Evolutionary conservation across 2,329 filamentous ascomycete species (phyloP), one percentile per base, ranked within the genome.

Genomic region (Phialocephala sp.): DNA sequence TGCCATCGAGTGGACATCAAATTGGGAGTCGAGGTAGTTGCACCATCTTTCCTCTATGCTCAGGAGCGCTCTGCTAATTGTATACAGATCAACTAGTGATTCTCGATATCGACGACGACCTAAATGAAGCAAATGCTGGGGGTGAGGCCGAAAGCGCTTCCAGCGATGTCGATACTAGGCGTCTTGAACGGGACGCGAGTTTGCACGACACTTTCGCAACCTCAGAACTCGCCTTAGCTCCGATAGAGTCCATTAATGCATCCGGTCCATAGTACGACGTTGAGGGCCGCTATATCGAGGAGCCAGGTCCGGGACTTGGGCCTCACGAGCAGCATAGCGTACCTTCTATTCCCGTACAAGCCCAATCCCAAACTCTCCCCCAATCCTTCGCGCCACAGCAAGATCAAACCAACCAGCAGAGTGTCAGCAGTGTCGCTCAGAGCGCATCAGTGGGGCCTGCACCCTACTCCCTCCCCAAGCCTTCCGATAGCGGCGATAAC

Each of bases 401-500:
- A 68, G 64, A 63, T 60, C 62, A 68, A 60, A 67, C 43, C 55
- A 14, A 68, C 52, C 47, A 67, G 64, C 62, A 70, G 67, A 43
- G 35, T 64, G 39, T 68, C 62, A 43, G 43, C 64, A 59, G 32
- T 66, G 65, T 68, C 60, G 67, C 66, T 67, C 43, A 41, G 50
- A 65, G 64, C 62, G 62, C 58, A 43, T 60, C 59, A 63, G 57
- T 64, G 58, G 62, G 68, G 54, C 63, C 59, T 67, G 64, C 32
- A 55, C 60, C 59, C 60, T 43, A 67, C 65, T 60, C 45, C 62
- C 59, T 32, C 27, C 27, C 27, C 66, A 59, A 70, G 55, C 39
- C 50, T 69, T 64, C 63, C 55, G 50, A 65, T 41, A 66, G 63
- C 62, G 59, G 65, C 67, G 64, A 69, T 67, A 39, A 69, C 65